Evolutionary conservation across 208 protist species (phyloP), one percentile per base, ranked within the genome.

Genomic region (Leishmania amazonensis): DNA sequence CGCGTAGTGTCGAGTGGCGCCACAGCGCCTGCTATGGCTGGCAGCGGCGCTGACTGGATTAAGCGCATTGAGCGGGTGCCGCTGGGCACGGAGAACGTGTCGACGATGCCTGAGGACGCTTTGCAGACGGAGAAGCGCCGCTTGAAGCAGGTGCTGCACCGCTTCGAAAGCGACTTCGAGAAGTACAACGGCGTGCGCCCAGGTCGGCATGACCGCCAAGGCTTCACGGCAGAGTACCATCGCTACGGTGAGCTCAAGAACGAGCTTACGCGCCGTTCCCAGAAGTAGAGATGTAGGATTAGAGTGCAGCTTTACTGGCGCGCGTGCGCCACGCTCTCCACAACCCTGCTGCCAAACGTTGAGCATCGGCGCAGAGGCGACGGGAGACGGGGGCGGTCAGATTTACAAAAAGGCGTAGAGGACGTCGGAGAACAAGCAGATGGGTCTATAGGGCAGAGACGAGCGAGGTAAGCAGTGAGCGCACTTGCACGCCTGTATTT

Each of bases 221-320:
- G 83, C 53, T 88, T 92, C 68, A 85, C 88, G 17, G 73, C 74
- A 3, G 92, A 96, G 80, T 97, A 97, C 76, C 90, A 90, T 54
- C 90, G 94, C 54, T 97, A 96, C 79, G 90, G 92, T 35, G 87
- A 94, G 79, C 83, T 97, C 28, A 95, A 96, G 83, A 95, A 93
- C 51, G 93, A 96, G 76, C 83, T 96, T 64, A 76, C 83, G 21
- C 83, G 85, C 3, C 86, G 93, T 6, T 73, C 73, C 8, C 78
- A 81, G 51, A 85, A 79, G 72, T 85, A 67, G 76, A 62, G 9
- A 24, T 60, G 72, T 42, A 62, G 51, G 42, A 21, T 24, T 21
- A 21, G 68, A 13, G 4, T 53, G 24, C 40, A 53, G 17, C 45
- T 51, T 74, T 19, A 35, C 24, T 45, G 42, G 42, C 45, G 21